These are phyloP conservation scores for Chrysopogon serrulatus DNA, from an alignment of 176 grass and related monocot genomes.

Conservation along the genomic window DNA sequence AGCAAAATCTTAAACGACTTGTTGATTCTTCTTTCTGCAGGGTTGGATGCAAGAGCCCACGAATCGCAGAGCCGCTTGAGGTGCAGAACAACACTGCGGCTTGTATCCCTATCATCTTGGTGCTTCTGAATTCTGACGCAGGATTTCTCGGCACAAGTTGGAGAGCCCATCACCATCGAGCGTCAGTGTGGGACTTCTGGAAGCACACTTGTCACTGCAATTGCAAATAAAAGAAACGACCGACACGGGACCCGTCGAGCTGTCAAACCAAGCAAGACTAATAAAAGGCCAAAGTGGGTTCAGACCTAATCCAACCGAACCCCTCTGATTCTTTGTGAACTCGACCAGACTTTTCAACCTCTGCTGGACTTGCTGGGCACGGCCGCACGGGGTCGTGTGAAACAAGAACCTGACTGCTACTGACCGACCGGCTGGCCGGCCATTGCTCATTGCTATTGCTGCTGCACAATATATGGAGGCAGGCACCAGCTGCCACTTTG, in stretches of 20 bases:
- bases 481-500: neutral
- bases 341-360: neutral
- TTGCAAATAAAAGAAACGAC: neutral
- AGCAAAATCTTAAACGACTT: neutral
- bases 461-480: neutral
- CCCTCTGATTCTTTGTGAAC: neutral
- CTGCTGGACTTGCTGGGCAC: neutral
- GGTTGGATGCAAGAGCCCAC: neutral
- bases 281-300: neutral
- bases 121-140: neutral
- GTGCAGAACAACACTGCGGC: neutral
- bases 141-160: neutral
- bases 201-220: neutral
- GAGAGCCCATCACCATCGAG: neutral
- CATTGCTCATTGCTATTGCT: neutral
- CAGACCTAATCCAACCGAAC: conserved; percentile 17
- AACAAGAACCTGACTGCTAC: neutral
- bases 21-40: neutral
- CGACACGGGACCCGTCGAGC: neutral
- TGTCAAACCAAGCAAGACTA: neutral
- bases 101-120: neutral
- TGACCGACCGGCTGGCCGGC: neutral
- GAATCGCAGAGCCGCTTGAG: neutral
- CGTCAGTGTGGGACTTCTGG: neutral
- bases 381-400: conserved; percentile 8